Evolutionary conservation across 441 rosid genomes (phyloP).

Genomic region (Pelargonium citronellum): DNA sequence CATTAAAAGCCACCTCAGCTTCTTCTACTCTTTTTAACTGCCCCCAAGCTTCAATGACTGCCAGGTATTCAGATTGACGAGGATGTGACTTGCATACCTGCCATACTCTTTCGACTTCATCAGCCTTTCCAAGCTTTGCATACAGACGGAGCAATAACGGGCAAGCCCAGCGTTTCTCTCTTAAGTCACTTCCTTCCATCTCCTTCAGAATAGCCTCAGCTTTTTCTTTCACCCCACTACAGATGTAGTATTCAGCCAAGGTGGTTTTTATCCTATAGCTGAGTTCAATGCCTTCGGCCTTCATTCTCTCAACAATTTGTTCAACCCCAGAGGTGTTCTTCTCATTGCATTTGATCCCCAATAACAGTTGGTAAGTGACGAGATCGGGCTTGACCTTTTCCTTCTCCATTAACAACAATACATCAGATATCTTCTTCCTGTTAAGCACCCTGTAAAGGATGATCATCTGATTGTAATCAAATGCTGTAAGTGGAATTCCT

Average conservation of each 20-base stretch:
- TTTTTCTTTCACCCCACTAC: constrained; percentile 23
- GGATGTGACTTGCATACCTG: constrained; percentile 28
- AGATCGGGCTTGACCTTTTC: constrained; percentile 2
- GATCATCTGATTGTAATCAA: constrained; percentile 30
- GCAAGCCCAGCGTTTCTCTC: constrained; percentile 3
- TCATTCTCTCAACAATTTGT: constrained; percentile 3
- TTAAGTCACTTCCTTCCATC: neutral
- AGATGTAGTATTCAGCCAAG: constrained; percentile 25
- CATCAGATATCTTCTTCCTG: constrained; percentile 27
- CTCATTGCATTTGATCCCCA: constrained; percentile 25
- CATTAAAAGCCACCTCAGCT: constrained; percentile 30
- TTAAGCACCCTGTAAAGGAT: constrained; percentile 30
- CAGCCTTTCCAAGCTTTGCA: constrained; percentile 25
- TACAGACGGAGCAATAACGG: constrained; percentile 10
- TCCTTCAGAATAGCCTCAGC: constrained; percentile 20
- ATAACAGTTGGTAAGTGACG: constrained; percentile 29
- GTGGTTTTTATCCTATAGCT: constrained; percentile 8
- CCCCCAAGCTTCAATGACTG: constrained; percentile 38
- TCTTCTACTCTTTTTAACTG: constrained; percentile 28
- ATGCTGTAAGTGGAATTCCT: constrained; percentile 22
- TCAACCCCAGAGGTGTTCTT: constrained; percentile 19
- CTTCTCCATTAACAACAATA: constrained; percentile 22
- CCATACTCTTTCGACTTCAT: constrained; percentile 33
- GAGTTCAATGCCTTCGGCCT: constrained; percentile 9
- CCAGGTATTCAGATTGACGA: constrained; percentile 20